These are phyloP conservation scores for Leccinum uliginosum DNA, from an alignment of 768 basidiomycete species.

Conservation along the genomic window DNA sequence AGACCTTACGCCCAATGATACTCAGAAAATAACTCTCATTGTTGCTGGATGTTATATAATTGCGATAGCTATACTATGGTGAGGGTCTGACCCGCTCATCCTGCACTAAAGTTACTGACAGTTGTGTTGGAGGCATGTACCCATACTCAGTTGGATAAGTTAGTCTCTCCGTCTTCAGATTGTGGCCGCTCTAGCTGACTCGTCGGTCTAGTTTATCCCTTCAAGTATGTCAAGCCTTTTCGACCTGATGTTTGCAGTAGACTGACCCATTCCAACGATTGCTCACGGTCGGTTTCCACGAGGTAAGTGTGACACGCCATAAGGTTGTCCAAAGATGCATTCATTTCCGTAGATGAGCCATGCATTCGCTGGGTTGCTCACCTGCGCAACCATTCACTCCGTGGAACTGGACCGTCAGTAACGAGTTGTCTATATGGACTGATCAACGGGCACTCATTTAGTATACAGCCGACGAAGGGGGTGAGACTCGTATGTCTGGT, in stretches of 20 bases:
- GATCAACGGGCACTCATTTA: constrained; percentile 8
- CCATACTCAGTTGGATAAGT: constrained; percentile 69
- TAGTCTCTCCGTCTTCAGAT: constrained; percentile 30
- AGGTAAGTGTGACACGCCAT: constrained; percentile 41
- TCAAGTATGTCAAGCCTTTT: constrained; percentile 63
- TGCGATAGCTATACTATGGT: constrained; percentile 79
- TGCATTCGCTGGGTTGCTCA: constrained; percentile 73
- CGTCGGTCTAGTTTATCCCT: constrained; percentile 67
- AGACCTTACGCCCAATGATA: constrained; percentile 59
- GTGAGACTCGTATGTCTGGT: constrained; percentile 82
- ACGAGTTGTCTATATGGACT: not conserved
- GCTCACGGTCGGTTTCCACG: constrained; percentile 86
- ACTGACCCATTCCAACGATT: constrained; percentile 43
- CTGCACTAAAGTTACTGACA: constrained; percentile 2
- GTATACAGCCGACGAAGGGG: constrained; percentile 76
- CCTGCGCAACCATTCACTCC: constrained; percentile 81
- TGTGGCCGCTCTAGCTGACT: constrained; percentile 9
- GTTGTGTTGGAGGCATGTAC: constrained; percentile 60
- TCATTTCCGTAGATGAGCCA: constrained; percentile 68
- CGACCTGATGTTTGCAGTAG: not conserved
- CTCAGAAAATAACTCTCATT: constrained; percentile 73
- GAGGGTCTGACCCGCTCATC: constrained; percentile 18
- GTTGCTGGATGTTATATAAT: constrained; percentile 74
- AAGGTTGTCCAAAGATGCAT: not conserved
- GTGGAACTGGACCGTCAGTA: constrained; percentile 82